Evolutionary conservation across 371 early-diverging fungal genomes (phyloP).

Genomic region (Mucor plumbeus): DNA sequence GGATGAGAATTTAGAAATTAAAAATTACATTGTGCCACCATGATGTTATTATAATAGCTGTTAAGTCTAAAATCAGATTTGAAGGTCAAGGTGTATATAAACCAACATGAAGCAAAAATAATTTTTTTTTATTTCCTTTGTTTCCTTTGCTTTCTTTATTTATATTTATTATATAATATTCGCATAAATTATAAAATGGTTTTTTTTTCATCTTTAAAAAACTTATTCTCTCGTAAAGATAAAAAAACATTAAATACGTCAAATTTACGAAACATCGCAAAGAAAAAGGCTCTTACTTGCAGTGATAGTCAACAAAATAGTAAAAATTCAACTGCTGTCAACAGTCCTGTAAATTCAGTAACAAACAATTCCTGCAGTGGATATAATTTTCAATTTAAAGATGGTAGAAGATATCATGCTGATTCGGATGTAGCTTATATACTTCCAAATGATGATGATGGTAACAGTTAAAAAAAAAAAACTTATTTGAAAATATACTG

Average conservation of each 20-base stretch:
- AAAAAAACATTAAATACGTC: background rate
- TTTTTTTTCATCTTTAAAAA: background rate
- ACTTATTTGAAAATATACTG: background rate
- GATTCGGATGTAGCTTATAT: slow-evolving; percentile 45
- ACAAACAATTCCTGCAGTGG: slow-evolving; percentile 4
- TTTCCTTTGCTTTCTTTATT: too few relatives aligned
- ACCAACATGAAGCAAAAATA: too few relatives aligned
- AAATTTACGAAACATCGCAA: background rate
- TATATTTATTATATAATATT: background rate
- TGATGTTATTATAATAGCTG: slow-evolving; percentile 2
- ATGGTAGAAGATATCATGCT: slow-evolving; percentile 4
- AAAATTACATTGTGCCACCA: background rate
- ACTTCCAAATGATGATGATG: slow-evolving; percentile 38
- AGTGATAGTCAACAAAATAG: background rate
- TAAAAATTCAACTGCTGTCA: background rate
- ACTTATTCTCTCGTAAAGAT: background rate
- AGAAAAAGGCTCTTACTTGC: background rate
- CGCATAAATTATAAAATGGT: background rate
- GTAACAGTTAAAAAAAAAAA: background rate
- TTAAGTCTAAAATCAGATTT: background rate
- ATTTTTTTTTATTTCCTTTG: background rate
- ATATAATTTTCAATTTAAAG: background rate
- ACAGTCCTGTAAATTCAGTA: background rate
- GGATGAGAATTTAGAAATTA: background rate
- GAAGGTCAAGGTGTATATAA: background rate